Percentiles rank a stretch among this genome's conserved stretches.
phyloP scores from a whole-genome alignment of 2,329 filamentous ascomycete genomes.

The Cytospora schulzeri region DNA sequence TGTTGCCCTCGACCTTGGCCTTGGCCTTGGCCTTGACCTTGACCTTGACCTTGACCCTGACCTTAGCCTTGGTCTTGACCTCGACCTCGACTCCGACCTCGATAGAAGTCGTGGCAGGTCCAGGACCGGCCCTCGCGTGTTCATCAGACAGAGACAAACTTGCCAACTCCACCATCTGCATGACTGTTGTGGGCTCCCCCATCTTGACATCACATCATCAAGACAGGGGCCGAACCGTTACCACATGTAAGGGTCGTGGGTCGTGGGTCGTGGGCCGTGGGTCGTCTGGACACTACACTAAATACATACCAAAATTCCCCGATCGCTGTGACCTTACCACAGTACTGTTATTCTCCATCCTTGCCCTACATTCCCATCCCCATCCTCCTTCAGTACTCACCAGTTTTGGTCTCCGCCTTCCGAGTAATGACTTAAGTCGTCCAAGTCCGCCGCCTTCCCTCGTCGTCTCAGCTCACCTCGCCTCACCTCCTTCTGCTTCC shows the following conservation, averaged over 20 bases:
- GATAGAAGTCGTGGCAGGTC: not conserved
- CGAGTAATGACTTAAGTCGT: constrained; percentile 23
- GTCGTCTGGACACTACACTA: not conserved
- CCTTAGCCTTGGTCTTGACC: not conserved
- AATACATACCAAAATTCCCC: not conserved
- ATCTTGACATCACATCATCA: constrained; percentile 1
- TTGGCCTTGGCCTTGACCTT: no score
- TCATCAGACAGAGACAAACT: not conserved
- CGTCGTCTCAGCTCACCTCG: constrained; percentile 16
- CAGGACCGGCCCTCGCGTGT: not conserved
- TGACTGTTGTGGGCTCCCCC: not conserved
- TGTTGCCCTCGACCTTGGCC: not conserved
- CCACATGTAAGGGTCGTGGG: constrained; percentile 1
- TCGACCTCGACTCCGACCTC: not conserved
- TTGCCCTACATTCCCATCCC: constrained; percentile 14
- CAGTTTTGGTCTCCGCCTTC: constrained; percentile 13
- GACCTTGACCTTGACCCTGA: not conserved
- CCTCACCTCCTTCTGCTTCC: constrained; percentile 15
- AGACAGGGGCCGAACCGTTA: not conserved
- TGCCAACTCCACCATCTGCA: not conserved
- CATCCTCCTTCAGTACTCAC: constrained; percentile 11
- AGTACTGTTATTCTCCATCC: constrained; percentile 16
- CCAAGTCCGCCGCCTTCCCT: constrained; percentile 16
- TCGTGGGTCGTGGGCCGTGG: not conserved
- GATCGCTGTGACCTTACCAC: constrained; percentile 3